phyloP scores from a whole-genome alignment of 352 stramenopile genomes.

The Phytophthora melonis region DNA sequence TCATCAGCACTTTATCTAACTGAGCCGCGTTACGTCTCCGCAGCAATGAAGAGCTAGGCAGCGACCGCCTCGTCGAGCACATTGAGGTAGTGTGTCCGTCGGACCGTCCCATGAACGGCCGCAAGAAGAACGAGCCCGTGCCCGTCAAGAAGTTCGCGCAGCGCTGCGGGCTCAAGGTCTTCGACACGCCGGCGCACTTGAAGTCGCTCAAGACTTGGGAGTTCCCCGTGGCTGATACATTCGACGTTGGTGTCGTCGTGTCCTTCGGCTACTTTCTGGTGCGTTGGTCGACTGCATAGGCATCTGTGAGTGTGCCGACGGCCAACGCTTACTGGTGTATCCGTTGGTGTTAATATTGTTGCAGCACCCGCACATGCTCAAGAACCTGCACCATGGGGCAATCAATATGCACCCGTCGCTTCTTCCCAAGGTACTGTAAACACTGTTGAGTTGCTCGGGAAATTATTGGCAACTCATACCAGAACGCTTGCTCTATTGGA shows the following conservation, averaged over 20 bases:
- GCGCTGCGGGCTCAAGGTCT: constrained; percentile 62
- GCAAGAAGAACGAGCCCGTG: constrained; percentile 69
- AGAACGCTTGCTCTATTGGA: constrained; percentile 2
- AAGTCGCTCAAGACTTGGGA: constrained; percentile 86
- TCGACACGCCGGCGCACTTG: constrained; percentile 72
- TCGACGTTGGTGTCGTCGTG: constrained; percentile 90
- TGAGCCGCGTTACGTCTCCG: not conserved
- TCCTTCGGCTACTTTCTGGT: constrained; percentile 91
- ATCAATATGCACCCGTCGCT: constrained; percentile 93
- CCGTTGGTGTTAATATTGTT: constrained; percentile 4
- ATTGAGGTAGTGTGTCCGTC: constrained; percentile 85
- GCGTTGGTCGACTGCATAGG: not conserved
- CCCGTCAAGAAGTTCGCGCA: constrained; percentile 81
- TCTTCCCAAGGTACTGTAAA: constrained; percentile 67
- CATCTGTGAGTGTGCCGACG: not conserved
- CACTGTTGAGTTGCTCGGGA: not conserved
- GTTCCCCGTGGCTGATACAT: constrained; percentile 52
- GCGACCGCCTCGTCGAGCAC: constrained; percentile 50
- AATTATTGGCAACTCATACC: not conserved
- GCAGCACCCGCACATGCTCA: constrained; percentile 81
- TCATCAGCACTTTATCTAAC: not conserved
- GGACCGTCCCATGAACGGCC: constrained; percentile 75
- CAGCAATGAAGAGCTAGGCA: constrained; percentile 40
- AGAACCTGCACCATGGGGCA: constrained; percentile 66
- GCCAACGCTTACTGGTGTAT: not conserved